Evolutionary conservation across 306 rosid genomes (phyloP), one percentile per base, ranked within the genome.

Genomic region (Dicorynia guianensis): DNA sequence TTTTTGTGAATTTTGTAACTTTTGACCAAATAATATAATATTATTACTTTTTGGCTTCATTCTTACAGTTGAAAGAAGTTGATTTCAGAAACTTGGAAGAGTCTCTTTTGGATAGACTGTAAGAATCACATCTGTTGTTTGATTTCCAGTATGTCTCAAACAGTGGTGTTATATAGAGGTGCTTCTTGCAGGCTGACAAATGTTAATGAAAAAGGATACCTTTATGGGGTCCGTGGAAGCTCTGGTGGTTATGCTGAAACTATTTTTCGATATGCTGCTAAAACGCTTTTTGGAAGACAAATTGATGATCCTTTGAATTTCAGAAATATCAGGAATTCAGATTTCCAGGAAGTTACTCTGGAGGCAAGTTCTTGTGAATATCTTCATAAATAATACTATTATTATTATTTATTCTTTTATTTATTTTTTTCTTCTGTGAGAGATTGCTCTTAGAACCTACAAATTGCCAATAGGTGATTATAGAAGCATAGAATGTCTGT

Each of bases 181-280:
- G 75, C 52, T 79, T 72, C 72, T 60, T 69, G 80, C 89, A 95
- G 97, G 82, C 64, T 95, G 80, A 83, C 97, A 55, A 90, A 92
- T 82, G 76, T 89, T 73, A 83, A 82, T 54, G 93, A 85, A 61
- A 96, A 88, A 58, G 97, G 91, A 53, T 35, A 78, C 77, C 91
- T 92, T 30, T 87, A 87, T 68, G 97, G 98, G 67, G 97, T 92
- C 59, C 69, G 7, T 18, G 98, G 98, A 83, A 86, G 96, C 86
- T 92, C 96, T 60, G 97, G 98, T 48, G 97, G 97, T 73, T 95
- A 95, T 83, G 97, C 92, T 3, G 96, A 90, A 90, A 90, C 93
- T 55, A 79, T 95, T 52, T 95, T 92, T 68, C 84, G 87, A 71
- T 78, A 89, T 80, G 97, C 93, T 57, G 95, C 96, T 13, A 89